Conservation (phyloP, 768 basidiomycete genomes). For the Xanthoconium purpureum region DNA sequence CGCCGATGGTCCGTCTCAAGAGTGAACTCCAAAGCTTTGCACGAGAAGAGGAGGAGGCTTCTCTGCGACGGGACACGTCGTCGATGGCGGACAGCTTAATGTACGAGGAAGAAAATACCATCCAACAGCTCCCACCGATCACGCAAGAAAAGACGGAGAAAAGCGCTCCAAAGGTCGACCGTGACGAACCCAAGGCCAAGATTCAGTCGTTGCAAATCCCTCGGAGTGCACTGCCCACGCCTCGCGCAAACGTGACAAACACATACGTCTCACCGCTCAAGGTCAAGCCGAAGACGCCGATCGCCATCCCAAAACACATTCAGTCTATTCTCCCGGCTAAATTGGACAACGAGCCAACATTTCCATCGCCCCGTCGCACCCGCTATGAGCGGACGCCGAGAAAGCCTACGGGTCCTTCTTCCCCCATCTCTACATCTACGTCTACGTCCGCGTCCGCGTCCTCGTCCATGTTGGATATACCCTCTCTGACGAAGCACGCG, state of each 20-base stretch:
- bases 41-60: conserved; percentile 36
- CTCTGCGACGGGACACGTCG: conserved; percentile 17
- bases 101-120: conserved; percentile 29
- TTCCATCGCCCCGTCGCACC: conserved; percentile 39
- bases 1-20: conserved; percentile 66
- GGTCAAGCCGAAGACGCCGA: conserved; percentile 57
- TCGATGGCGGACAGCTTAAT: conserved; percentile 26
- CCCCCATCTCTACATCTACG: conserved; percentile 26
- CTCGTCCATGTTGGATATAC: conserved; percentile 43
- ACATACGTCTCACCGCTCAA: conserved; percentile 48
- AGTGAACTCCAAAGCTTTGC: conserved; percentile 58
- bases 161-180: conserved; percentile 39
- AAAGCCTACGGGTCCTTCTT: conserved; percentile 15
- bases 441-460: conserved; percentile 29
- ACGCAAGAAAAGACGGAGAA: conserved; percentile 50
- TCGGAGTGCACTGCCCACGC: conserved; percentile 31
- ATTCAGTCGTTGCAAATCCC: conserved; percentile 36
- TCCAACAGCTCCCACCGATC: conserved; percentile 25
- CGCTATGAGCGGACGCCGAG: conserved; percentile 29
- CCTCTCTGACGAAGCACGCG: conserved; percentile 41
- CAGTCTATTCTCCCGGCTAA: conserved; percentile 67
- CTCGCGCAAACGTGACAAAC: conserved; percentile 33
- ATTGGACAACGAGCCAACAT: conserved; percentile 58
- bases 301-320: conserved; percentile 43
- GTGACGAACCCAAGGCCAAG: conserved; percentile 51